Evolutionary conservation across 441 rosid species (phyloP).

Genomic region (Eugenia klotzschiana): DNA sequence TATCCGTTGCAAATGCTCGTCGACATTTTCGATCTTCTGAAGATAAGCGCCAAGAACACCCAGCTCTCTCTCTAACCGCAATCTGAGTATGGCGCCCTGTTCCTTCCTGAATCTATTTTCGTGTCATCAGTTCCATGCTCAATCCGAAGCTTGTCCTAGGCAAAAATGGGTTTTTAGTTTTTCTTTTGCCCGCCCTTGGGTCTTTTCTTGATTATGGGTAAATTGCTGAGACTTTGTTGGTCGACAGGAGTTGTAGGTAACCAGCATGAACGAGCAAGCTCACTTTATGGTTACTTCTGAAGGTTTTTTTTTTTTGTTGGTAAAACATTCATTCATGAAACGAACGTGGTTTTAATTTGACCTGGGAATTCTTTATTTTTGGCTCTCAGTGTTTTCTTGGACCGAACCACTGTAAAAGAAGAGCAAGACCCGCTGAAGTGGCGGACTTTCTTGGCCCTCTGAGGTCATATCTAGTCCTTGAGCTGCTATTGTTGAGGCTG

Average conservation of each 20-base stretch:
- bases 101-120: background rate
- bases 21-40: background rate
- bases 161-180: background rate
- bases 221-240: background rate
- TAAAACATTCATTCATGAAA: background rate
- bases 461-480: background rate
- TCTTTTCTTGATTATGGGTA: background rate
- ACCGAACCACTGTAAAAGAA: background rate
- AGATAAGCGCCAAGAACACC: background rate
- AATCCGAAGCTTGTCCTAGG: background rate
- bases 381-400: background rate
- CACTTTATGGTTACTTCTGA: background rate
- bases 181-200: background rate
- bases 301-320: background rate
- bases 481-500: background rate
- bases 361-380: background rate
- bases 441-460: background rate
- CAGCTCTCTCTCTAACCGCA: background rate
- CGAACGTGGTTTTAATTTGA: background rate
- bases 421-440: background rate
- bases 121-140: background rate
- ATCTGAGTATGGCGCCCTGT: background rate
- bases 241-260: background rate
- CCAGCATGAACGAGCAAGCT: background rate
- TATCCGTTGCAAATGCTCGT: background rate